Conservation (phyloP, 345 rosid species). For the Aurinia saxatilis region DNA sequence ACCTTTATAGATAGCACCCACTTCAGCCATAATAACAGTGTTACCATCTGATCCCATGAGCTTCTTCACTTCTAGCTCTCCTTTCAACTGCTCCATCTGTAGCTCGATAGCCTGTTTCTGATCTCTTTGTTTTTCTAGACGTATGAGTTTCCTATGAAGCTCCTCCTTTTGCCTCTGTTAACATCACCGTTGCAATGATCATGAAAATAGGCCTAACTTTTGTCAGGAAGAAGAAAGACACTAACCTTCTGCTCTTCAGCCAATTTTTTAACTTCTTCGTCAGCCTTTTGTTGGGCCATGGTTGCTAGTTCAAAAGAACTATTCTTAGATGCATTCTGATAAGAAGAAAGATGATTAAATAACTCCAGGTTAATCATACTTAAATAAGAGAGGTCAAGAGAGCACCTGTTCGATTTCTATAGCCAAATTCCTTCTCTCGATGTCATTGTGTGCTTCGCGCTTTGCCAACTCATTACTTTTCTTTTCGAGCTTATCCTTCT, state of each 20-base stretch:
- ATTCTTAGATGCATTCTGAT: slow-evolving; percentile 67
- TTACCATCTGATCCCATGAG: slow-evolving; percentile 77
- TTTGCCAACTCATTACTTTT: slow-evolving; percentile 61
- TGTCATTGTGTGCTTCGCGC: slow-evolving; percentile 77
- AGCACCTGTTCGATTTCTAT: slow-evolving; percentile 70
- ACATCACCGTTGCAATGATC: neutral
- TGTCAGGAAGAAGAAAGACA: neutral
- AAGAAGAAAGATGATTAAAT: neutral
- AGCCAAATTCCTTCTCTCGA: slow-evolving; percentile 30
- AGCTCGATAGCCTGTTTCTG: slow-evolving; percentile 76
- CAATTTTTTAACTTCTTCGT: slow-evolving; percentile 66
- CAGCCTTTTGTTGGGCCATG: slow-evolving; percentile 76
- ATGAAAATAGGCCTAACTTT: neutral
- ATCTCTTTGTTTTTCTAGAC: slow-evolving; percentile 65
- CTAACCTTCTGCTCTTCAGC: slow-evolving; percentile 83
- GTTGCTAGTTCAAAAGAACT: slow-evolving; percentile 70
- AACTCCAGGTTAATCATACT: neutral
- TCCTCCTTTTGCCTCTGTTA: slow-evolving; percentile 75
- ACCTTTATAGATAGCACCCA: slow-evolving; percentile 44
- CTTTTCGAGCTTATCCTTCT: slow-evolving; percentile 61
- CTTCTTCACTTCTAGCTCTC: slow-evolving; percentile 66
- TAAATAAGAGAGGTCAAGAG: neutral
- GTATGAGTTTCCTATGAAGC: slow-evolving; percentile 65
- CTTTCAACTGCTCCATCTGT: slow-evolving; percentile 75
- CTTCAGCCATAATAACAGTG: slow-evolving; percentile 46